Percentiles rank a stretch among this genome's conserved stretches.
Evolutionary conservation across 2,329 filamentous ascomycete genomes (phyloP).

Genomic region (Botryotinia convoluta): DNA sequence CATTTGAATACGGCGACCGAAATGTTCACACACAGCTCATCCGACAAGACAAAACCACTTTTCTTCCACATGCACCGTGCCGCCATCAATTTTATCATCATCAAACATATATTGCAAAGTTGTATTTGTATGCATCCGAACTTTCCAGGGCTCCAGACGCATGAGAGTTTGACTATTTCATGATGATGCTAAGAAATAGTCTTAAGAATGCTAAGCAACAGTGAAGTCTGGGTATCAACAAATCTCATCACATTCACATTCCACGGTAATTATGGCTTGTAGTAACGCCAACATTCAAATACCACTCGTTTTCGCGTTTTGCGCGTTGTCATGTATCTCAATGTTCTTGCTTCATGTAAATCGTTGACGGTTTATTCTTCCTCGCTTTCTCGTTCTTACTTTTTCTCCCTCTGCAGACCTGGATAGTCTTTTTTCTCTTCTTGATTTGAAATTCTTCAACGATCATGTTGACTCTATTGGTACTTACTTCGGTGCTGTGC

Average conservation of each 20-base stretch:
- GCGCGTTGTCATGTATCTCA: not conserved
- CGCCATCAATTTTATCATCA: not conserved
- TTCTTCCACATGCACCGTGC: not conserved
- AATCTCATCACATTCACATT: conserved; percentile 11
- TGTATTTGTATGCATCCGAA: not conserved
- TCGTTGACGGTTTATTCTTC: conserved; percentile 15
- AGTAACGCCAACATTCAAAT: not conserved
- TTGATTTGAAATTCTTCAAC: not conserved
- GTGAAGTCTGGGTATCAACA: conserved; percentile 1
- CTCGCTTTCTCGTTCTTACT: not conserved
- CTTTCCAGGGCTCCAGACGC: not conserved
- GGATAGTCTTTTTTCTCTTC: not conserved
- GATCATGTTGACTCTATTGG: not conserved
- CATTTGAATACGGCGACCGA: conserved; percentile 13
- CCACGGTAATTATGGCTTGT: not conserved
- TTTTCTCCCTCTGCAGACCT: conserved; percentile 6
- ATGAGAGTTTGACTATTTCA: not conserved
- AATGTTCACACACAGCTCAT: not conserved
- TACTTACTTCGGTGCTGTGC: not conserved
- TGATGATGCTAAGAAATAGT: not conserved
- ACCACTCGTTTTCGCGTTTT: not conserved
- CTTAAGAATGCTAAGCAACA: conserved; percentile 1
- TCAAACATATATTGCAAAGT: not conserved
- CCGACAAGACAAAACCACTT: not conserved
- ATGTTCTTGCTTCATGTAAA: not conserved